A percentile compares a stretch with the other conserved stretches of the same genome.
phyloP scores from a whole-genome alignment of 2,329 filamentous ascomycete species.

The Colletotrichum somersetense region DNA sequence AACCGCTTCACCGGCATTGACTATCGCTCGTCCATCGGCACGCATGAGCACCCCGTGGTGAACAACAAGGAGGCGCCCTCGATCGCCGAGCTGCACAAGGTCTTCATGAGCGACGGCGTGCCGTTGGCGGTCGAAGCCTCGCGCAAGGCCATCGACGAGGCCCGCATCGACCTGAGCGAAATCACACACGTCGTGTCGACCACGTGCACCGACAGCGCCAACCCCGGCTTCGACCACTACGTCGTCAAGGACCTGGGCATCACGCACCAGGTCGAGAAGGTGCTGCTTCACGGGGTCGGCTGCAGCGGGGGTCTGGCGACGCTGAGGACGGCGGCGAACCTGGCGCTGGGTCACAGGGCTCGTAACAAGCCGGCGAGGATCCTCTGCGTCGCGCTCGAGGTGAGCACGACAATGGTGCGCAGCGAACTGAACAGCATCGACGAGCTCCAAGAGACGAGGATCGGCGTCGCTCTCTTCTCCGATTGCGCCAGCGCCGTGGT shows the following conservation, averaged over 20 bases:
- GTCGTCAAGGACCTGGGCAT: constrained; percentile 71
- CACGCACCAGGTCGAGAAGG: constrained; percentile 70
- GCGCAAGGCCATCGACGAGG: constrained; percentile 67
- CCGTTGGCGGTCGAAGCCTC: constrained; percentile 68
- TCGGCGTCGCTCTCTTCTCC: constrained; percentile 76
- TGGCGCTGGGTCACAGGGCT: constrained; percentile 73
- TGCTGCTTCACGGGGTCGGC: constrained; percentile 74
- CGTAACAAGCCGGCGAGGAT: constrained; percentile 71
- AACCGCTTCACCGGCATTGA: constrained; percentile 76
- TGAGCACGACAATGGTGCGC: constrained; percentile 71
- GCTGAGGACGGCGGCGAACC: constrained; percentile 73
- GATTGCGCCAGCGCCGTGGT: constrained; percentile 77
- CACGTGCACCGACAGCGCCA: constrained; percentile 77
- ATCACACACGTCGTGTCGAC: constrained; percentile 77
- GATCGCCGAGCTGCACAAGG: constrained; percentile 66
- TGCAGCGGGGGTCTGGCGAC: constrained; percentile 74
- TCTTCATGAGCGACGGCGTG: constrained; percentile 69
- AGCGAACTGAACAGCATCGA: constrained; percentile 75
- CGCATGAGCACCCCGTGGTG: constrained; percentile 70
- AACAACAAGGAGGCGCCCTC: constrained; percentile 67
- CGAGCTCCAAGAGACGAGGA: constrained; percentile 70
- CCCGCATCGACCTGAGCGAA: constrained; percentile 61
- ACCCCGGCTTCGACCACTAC: constrained; percentile 76
- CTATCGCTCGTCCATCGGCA: constrained; percentile 71
- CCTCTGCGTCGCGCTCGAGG: constrained; percentile 74